Evolutionary conservation across 2,329 filamentous ascomycete genomes (phyloP).

Genomic region (Cladosporium phlei): DNA sequence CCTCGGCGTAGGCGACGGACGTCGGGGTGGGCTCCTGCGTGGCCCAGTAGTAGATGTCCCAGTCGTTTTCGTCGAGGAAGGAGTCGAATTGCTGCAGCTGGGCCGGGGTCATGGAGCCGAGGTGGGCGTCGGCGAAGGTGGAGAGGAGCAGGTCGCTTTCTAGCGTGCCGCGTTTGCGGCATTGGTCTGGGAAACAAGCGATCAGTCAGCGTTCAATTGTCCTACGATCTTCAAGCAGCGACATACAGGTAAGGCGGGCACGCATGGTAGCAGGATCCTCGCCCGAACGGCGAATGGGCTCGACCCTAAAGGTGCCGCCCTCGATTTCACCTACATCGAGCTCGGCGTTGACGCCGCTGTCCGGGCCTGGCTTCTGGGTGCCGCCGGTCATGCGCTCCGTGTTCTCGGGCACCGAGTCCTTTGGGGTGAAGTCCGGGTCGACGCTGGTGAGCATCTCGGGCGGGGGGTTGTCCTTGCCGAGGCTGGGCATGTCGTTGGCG

Average conservation of each 20-base stretch:
- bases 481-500: constrained; percentile 57
- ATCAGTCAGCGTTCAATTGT: constrained; percentile 28
- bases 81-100: constrained; percentile 82
- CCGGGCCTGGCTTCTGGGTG: constrained; percentile 49
- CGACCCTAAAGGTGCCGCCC: constrained; percentile 78
- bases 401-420: constrained; percentile 58
- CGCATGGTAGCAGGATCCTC: constrained; percentile 84
- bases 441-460: constrained; percentile 57
- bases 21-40: constrained; percentile 71
- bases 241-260: constrained; percentile 71
- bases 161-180: constrained; percentile 89
- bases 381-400: constrained; percentile 63
- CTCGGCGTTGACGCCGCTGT: constrained; percentile 54
- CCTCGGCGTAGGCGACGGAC: constrained; percentile 54
- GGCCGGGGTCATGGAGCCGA: constrained; percentile 64
- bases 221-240: constrained; percentile 12
- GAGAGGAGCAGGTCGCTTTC: constrained; percentile 94
- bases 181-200: constrained; percentile 65
- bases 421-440: constrained; percentile 53
- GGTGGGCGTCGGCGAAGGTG: constrained; percentile 81
- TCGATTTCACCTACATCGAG: constrained; percentile 82
- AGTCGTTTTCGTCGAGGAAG: constrained; percentile 98
- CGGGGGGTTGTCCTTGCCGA: constrained; percentile 53
- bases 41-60: constrained; percentile 99
- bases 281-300: constrained; percentile 78